Evolutionary conservation across 768 basidiomycete species (phyloP).

Genomic region (Lactarius deliciosus): DNA sequence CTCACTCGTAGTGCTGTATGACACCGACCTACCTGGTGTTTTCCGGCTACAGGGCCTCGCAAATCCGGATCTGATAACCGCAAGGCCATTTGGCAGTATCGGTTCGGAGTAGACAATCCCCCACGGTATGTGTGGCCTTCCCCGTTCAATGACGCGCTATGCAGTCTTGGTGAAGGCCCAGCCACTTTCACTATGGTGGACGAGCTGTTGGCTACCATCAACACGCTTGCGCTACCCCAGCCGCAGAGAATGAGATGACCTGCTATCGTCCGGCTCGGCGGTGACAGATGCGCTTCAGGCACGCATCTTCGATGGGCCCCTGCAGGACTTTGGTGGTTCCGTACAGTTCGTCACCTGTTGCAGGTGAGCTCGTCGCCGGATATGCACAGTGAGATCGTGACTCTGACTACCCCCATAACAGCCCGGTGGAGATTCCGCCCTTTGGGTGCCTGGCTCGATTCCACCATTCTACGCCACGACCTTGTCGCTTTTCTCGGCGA

Average conservation of each 20-base stretch:
- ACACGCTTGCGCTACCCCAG: no score
- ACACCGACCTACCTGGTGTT: neutral
- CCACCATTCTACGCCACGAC: slow-evolving; percentile 7
- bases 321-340: no score
- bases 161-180: slow-evolving; percentile 6
- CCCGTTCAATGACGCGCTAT: neutral
- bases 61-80: slow-evolving; percentile 1
- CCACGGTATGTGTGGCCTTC: slow-evolving; percentile 6
- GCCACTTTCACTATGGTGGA: slow-evolving; percentile 11
- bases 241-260: no score
- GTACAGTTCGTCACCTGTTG: neutral
- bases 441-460: neutral
- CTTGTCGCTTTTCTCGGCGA: slow-evolving; percentile 2
- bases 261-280: no score
- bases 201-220: no score
- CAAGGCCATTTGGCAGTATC: slow-evolving; percentile 15
- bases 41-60: slow-evolving; percentile 2
- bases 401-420: neutral
- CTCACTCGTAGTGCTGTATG: neutral
- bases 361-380: neutral
- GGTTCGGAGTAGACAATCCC: slow-evolving; percentile 15
- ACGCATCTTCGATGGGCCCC: no score
- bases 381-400: neutral
- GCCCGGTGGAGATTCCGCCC: neutral
- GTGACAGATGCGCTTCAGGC: no score